Percentiles rank a stretch among this genome's conserved stretches.
Conservation (phyloP, 176 grass and related monocot genomes). For the Eremochloa ophiuroides region DNA sequence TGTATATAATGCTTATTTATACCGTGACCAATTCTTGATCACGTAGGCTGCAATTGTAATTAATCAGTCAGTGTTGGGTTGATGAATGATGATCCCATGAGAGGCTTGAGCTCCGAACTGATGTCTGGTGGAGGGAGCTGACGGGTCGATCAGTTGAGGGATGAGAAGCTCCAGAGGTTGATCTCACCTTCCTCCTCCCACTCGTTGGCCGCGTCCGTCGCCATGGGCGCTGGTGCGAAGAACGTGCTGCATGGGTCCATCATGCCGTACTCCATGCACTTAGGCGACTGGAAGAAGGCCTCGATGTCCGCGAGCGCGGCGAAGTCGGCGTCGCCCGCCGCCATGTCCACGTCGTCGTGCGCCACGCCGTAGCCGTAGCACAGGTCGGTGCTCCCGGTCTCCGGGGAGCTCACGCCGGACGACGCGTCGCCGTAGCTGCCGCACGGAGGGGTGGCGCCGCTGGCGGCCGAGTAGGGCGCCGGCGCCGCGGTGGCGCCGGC, state of each 20-base stretch:
- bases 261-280: slow-evolving; percentile 79
- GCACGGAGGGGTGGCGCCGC: background rate
- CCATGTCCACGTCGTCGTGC: background rate
- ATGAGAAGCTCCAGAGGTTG: slow-evolving; percentile 84
- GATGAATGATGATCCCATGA: slow-evolving; percentile 2
- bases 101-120: slow-evolving; percentile 13
- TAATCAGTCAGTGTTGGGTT: slow-evolving; percentile 32
- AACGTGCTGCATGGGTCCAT: slow-evolving; percentile 62
- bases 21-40: slow-evolving; percentile 33
- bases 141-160: slow-evolving; percentile 32
- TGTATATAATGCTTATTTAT: slow-evolving; percentile 19
- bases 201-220: slow-evolving; percentile 34
- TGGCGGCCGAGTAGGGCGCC: background rate
- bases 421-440: slow-evolving; percentile 20
- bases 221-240: slow-evolving; percentile 47
- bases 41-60: slow-evolving; percentile 7
- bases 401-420: slow-evolving; percentile 30
- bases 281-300: slow-evolving; percentile 87
- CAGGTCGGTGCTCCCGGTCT: slow-evolving; percentile 10
- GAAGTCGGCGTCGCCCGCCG: slow-evolving; percentile 24
- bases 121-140: slow-evolving; percentile 1
- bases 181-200: slow-evolving; percentile 84
- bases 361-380: slow-evolving; percentile 10
- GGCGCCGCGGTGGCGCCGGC: background rate
- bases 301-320: slow-evolving; percentile 65